Percentiles rank a stretch among this genome's conserved stretches.
These are phyloP conservation scores for Luzula sylvatica DNA, from an alignment of 176 grass and related monocot species.

Conservation along the genomic window DNA sequence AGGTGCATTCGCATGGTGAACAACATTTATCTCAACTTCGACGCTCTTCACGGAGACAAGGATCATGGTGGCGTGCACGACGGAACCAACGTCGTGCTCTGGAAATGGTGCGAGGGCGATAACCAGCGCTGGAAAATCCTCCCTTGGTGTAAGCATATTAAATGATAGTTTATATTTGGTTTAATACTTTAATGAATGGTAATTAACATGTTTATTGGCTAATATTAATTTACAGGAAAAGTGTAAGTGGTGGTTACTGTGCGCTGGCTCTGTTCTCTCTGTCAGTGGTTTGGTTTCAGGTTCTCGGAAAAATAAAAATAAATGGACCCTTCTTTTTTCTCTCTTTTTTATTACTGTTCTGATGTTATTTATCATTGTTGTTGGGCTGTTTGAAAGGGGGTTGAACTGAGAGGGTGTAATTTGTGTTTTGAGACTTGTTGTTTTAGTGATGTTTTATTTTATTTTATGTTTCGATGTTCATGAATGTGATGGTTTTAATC, in stretches of 20 bases:
- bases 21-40: conserved; percentile 51
- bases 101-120: conserved; percentile 94
- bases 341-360: background rate
- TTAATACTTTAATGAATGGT: too few species aligned
- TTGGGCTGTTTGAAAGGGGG: background rate
- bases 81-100: conserved; percentile 73
- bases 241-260: too few species aligned
- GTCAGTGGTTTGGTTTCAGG: background rate
- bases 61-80: conserved; percentile 72
- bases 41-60: conserved; percentile 69
- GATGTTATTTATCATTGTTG: background rate
- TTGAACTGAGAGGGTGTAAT: background rate
- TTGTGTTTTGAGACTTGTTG: background rate
- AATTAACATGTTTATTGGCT: background rate
- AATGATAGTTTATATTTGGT: background rate
- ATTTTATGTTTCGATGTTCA: too few species aligned
- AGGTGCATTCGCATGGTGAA: conserved; percentile 18
- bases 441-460: background rate
- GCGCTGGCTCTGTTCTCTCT: background rate
- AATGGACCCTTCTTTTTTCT: conserved; percentile 3
- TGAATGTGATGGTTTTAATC: too few species aligned
- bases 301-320: conserved; percentile 5
- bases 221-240: background rate
- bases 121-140: conserved; percentile 95
- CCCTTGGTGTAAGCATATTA: conserved; percentile 51